phyloP scores from a whole-genome alignment of 1,139 yeast species.

The Saccharomyces hybrid region DNA sequence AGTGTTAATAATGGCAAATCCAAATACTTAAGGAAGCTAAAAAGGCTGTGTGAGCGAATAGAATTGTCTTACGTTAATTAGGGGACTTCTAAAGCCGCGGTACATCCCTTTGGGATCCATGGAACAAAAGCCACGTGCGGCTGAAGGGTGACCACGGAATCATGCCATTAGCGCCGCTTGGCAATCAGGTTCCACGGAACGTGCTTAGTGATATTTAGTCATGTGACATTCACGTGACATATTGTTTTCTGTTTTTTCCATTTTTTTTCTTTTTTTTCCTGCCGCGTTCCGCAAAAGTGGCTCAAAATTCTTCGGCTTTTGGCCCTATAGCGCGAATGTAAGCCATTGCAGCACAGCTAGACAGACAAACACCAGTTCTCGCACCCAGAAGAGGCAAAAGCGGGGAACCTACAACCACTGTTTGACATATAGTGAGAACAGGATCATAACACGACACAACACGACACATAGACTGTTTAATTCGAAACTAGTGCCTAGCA shows the following conservation, averaged over 20 bases:
- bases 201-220: not conserved
- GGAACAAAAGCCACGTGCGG: not conserved
- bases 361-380: not conserved
- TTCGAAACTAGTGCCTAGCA: too few species aligned
- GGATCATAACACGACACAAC: too few species aligned
- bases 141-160: not conserved
- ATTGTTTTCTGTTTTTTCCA: too few species aligned
- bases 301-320: slow-evolving; percentile 1
- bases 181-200: not conserved
- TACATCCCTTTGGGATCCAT: too few species aligned
- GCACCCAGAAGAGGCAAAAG: not conserved
- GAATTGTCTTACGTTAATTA: too few species aligned
- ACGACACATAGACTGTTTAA: too few species aligned
- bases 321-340: not conserved
- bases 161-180: not conserved
- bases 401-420: not conserved
- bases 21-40: too few species aligned
- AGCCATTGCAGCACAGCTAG: not conserved
- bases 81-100: too few species aligned
- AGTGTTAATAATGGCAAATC: too few species aligned
- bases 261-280: not conserved
- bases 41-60: too few species aligned
- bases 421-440: too few species aligned
- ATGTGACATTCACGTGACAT: not conserved
- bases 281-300: not conserved